Evolutionary conservation across 176 grass and related monocot genomes (phyloP).

Genomic region (Avena atlantica): DNA sequence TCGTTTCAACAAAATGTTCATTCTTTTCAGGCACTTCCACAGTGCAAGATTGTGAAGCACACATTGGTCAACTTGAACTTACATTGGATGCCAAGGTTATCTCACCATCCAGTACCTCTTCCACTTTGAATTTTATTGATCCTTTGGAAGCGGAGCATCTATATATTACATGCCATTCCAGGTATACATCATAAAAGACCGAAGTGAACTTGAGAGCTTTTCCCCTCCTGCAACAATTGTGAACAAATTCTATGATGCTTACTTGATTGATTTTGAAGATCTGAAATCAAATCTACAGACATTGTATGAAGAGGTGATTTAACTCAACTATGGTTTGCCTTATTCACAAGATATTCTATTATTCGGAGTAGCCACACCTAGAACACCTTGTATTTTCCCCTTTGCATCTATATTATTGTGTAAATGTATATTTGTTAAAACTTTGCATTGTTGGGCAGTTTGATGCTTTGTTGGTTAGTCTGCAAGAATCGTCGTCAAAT

Average conservation of each 20-base stretch:
- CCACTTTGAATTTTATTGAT: slow-evolving; percentile 17
- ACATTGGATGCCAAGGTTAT: slow-evolving; percentile 60
- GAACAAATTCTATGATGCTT: slow-evolving; percentile 64
- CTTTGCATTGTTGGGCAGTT: slow-evolving; percentile 43
- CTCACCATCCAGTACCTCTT: slow-evolving; percentile 15
- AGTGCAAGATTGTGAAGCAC: slow-evolving; percentile 51
- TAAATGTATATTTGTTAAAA: slow-evolving; percentile 27
- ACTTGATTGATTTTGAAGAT: slow-evolving; percentile 53
- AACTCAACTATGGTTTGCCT: slow-evolving; percentile 32
- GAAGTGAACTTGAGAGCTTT: slow-evolving; percentile 55
- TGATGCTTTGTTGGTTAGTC: slow-evolving; percentile 53
- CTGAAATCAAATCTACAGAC: slow-evolving; percentile 55
- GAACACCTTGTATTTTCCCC: background rate
- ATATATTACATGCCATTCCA: slow-evolving; percentile 45
- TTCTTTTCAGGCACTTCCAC: slow-evolving; percentile 50
- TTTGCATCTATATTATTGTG: slow-evolving; percentile 1
- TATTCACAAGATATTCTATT: slow-evolving; percentile 22
- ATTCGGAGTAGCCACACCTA: slow-evolving; percentile 30
- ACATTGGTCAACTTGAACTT: slow-evolving; percentile 62
- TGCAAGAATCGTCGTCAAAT: slow-evolving; percentile 62
- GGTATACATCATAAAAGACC: slow-evolving; percentile 60
- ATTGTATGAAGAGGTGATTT: slow-evolving; percentile 53
- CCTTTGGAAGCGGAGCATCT: slow-evolving; percentile 31
- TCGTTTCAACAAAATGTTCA: slow-evolving; percentile 8
- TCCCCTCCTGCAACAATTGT: slow-evolving; percentile 51